Evolutionary conservation across 768 basidiomycete species (phyloP), one percentile per base, ranked within the genome.

Genomic region (Favolaschia claudopus): DNA sequence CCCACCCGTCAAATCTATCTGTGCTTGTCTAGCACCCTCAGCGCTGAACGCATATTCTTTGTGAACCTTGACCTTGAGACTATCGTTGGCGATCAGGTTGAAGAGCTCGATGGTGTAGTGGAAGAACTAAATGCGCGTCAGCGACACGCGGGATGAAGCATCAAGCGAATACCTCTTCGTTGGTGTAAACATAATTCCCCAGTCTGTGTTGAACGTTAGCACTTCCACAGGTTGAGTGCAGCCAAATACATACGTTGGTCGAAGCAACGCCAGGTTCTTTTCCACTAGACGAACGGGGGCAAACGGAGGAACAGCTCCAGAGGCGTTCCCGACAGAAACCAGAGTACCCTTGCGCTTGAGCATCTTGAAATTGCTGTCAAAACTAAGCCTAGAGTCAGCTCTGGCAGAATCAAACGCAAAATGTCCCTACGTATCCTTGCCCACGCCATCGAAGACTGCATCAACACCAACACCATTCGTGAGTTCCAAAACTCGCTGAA

Each of bases 391-490:
- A 15, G 56, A 58, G 20, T 51, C 48, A 8, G 31, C 12, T 55
- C 17, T 42, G 46, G n/a, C 28, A 32, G 17, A 31, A 28, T 17
- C 20, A 17, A 36, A 47, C 14, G 43, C 39, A n/a, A n/a, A n/a
- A n/a, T n/a, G 33, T 20, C 79, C 91, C 56, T 75, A 96, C 85
- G 95, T 98, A 71, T 94, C 92, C 78, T 92, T 96, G 2, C 96
- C 96, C n/a, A 99, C 94, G 27, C 96, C 96, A 67, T 99, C 96
- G 67, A 90, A 96, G 22, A 94, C 84, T 15, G 86, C 96, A 61
- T 96, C 85, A 5, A 95, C 92, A 17, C 93, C 92, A 64, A 87
- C 81, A 8, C 91, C 92, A 38, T 85, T 85, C 0, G 93, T 94
- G 51, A 94, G 74, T 66, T 91, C 87, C 51, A 89, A 71, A 15